Conservation (phyloP, 768 basidiomycete genomes). For the Collybia nuda region DNA sequence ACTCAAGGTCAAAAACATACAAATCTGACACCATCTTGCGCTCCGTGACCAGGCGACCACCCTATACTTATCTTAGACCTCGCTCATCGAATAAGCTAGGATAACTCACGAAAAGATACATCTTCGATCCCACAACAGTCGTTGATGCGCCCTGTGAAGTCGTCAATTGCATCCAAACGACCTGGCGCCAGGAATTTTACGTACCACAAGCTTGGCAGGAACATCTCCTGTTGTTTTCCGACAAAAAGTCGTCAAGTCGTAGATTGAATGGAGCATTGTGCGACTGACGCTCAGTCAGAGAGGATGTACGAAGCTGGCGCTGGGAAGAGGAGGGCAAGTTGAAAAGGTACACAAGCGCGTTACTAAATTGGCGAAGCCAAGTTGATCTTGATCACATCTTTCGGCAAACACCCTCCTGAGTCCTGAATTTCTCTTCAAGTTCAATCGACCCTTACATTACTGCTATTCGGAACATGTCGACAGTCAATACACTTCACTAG, state of each 20-base stretch:
- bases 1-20: constrained; percentile 84
- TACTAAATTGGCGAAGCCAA: no score
- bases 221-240: constrained; percentile 84
- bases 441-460: no score
- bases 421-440: no score
- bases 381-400: no score
- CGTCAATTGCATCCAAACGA: constrained; percentile 2
- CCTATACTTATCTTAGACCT: constrained; percentile 39
- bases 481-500: no score
- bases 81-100: neutral
- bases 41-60: constrained; percentile 83
- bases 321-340: constrained; percentile 2
- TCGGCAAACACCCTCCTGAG: no score
- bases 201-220: constrained; percentile 83
- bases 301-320: constrained; percentile 14
- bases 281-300: constrained; percentile 10
- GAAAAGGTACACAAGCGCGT: no score
- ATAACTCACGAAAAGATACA: constrained; percentile 82
- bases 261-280: constrained; percentile 71
- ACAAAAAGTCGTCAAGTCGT: constrained; percentile 86
- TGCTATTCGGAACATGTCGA: no score
- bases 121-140: constrained; percentile 84
- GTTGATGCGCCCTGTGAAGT: constrained; percentile 75
- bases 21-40: constrained; percentile 89
- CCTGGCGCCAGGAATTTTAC: constrained; percentile 25